Base-by-base conservation (phyloP, 495 filamentous ascomycete species). In the Penicillium nucicola region DNA sequence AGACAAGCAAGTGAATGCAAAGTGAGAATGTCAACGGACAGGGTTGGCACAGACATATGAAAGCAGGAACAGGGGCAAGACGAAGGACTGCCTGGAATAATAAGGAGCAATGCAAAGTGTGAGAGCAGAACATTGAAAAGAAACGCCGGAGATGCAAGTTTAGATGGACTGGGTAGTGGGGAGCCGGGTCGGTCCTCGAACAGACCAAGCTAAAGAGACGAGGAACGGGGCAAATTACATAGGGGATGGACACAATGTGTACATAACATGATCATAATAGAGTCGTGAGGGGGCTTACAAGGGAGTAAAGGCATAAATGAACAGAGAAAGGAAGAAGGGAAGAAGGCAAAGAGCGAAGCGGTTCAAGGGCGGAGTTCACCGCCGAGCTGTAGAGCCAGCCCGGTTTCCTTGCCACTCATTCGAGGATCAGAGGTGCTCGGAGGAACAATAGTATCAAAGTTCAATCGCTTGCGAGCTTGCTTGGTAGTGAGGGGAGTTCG, bases 391-490 rank as follows among this genome's bases (percentile, higher is more conserved):
- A 77, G 38, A 11, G 70, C 64, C 14, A 67, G 51, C 18, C 67
- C 65, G 1, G 55, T 51, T n/a, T 64, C 61, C 37, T 73, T 74
- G 14, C 40, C 56, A 35, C 58, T 57, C 11, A 56, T 41, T 4
- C 58, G 64, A 19, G 69, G 72, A 36, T 67, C 74, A 11, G 71
- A 65, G 17, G 54, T 49, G 43, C 61, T 63, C 5, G 85, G 80
- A 19, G 83, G 82, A 22, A 79, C 67, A 23, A 87, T 68, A 38
- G 72, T 70, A 58, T 89, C 88, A 57, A 90, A 88, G 47, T 86
- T 86, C 35, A 91, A 69, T 37, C 81, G 74, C 60, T 79, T 76
- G 43, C 84, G 64, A 22, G 80, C 79, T 42, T 82, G 81, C 53
- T 74, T 76, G 54, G 77, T 64, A 30, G 75, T 69, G 0, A 80